Base-by-base conservation (phyloP, 1,139 yeast species). In the Kodamaea plutei region DNA sequence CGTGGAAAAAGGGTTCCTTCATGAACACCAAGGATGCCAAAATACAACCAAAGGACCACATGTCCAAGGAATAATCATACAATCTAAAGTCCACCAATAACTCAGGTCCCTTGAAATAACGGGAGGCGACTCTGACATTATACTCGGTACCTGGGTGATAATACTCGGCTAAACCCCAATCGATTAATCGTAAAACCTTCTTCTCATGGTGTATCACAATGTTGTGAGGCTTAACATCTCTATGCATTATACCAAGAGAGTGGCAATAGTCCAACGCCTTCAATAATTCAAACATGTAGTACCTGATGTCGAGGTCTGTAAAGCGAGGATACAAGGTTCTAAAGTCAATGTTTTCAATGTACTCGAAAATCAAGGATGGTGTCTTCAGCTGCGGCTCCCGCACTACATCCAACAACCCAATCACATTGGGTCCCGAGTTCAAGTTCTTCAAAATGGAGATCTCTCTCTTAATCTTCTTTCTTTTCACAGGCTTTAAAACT, bases 101-200 rank as follows among this genome's bases (percentile, higher is more conserved):
- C 56, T 93, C 99, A 1, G 99, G 99, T 17, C 97, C 98, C 61
- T 93, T 93, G 64, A 87, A 93, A 58, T 91, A 91, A 44, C 98
- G 73, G n/a, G 96, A 85, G 1, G 98, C 98, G 11, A 93, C 99
- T 44, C 99, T 76, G 16, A 91, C 98, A 49, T 93, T 93, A 58
- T 89, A 91, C 50, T 88, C 96, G 44, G 84, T 85, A 14, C 95
- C 94, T 5, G 88, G 84, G 54, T 93, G 98, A 56, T 93, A 93
- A 53, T 89, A 91, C 58, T 93, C 99, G 4, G 98, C 98, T 37
- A 93, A 69, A 8, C 99, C 99, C 98, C 98, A 93, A 64, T 93
- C 99, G 44, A 93, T 93, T 42, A 93, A 73, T 43, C 96, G 74
- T 44, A 93, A 65, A 38, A 64, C 66, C 47, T 76, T 74, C 44